These are phyloP conservation scores for Plasmodium falciparum DNA, from an alignment of 169 alveolate genomes.

Conservation along the genomic window DNA sequence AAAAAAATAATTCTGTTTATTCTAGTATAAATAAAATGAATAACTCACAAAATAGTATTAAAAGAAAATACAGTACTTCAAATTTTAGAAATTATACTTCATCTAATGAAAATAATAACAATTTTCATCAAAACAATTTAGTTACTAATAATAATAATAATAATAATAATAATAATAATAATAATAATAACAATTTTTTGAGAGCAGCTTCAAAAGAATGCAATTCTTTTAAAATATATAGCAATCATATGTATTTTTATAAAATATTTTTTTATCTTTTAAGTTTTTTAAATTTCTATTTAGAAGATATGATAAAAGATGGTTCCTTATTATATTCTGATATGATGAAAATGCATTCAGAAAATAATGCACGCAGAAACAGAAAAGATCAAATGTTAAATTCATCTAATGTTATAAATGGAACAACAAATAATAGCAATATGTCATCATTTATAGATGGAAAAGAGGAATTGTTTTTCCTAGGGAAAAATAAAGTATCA, in stretches of 20 bases:
- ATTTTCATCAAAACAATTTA: constrained; percentile 58
- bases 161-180: constrained; percentile 29
- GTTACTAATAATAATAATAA: constrained; percentile 27
- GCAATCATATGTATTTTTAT: constrained; percentile 59
- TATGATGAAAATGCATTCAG: constrained; percentile 77
- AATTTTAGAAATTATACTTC: constrained; percentile 60
- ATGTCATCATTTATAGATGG: constrained; percentile 51
- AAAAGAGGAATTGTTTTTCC: constrained; percentile 57
- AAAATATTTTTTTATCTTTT: constrained; percentile 67
- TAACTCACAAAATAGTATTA: constrained; percentile 44
- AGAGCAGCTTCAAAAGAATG: constrained; percentile 50
- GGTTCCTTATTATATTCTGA: constrained; percentile 63
- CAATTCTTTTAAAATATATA: constrained; percentile 50
- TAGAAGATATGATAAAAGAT: constrained; percentile 77
- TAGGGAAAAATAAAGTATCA: constrained; percentile 61
- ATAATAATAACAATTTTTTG: constrained; percentile 30
- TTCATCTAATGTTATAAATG: constrained; percentile 55
- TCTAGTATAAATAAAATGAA: constrained; percentile 18
- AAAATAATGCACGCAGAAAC: constrained; percentile 61
- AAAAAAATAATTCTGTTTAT: constrained; percentile 16
- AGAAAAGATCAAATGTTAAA: constrained; percentile 60
- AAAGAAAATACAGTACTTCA: constrained; percentile 54
- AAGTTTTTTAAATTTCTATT: constrained; percentile 69
- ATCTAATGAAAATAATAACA: constrained; percentile 42
- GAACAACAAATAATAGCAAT: constrained; percentile 49